Percentiles rank a stretch among this genome's conserved stretches.
Evolutionary conservation across 306 rosid genomes (phyloP).

Genomic region (Macrotyloma uniflorum): DNA sequence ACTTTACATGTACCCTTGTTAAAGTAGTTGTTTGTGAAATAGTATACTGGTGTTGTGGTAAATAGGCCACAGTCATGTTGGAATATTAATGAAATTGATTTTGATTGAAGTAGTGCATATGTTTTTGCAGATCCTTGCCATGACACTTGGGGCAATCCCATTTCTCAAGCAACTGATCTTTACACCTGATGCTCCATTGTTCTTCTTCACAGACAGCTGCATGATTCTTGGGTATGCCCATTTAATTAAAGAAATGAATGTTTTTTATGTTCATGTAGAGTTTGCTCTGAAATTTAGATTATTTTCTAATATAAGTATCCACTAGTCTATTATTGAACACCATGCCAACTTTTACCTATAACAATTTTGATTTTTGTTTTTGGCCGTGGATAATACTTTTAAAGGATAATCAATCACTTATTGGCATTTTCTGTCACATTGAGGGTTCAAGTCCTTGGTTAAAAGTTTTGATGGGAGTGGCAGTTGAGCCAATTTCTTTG

Average conservation of each 20-base stretch:
- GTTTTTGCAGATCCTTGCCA: constrained; percentile 81
- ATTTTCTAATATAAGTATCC: background rate
- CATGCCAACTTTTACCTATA: background rate
- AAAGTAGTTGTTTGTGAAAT: constrained; percentile 24
- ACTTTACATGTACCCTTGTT: background rate
- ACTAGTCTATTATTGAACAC: background rate
- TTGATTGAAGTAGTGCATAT: background rate
- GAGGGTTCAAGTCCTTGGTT: background rate
- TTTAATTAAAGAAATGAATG: constrained; percentile 30
- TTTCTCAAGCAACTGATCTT: constrained; percentile 72
- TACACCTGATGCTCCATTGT: constrained; percentile 82
- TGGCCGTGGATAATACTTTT: background rate
- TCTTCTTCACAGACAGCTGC: constrained; percentile 98
- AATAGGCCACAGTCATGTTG: background rate
- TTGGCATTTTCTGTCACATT: background rate
- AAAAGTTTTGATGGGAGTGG: background rate
- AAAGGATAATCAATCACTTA: background rate
- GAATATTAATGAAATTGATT: background rate
- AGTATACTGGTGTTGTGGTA: constrained; percentile 35
- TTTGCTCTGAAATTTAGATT: constrained; percentile 10
- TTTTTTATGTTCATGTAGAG: constrained; percentile 6
- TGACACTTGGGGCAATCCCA: constrained; percentile 81
- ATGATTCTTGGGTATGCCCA: constrained; percentile 88
- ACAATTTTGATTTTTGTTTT: background rate
- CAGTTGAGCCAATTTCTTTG: background rate